These are phyloP conservation scores for Benincasa hispida DNA, from an alignment of 306 rosid species.

Conservation along the genomic window DNA sequence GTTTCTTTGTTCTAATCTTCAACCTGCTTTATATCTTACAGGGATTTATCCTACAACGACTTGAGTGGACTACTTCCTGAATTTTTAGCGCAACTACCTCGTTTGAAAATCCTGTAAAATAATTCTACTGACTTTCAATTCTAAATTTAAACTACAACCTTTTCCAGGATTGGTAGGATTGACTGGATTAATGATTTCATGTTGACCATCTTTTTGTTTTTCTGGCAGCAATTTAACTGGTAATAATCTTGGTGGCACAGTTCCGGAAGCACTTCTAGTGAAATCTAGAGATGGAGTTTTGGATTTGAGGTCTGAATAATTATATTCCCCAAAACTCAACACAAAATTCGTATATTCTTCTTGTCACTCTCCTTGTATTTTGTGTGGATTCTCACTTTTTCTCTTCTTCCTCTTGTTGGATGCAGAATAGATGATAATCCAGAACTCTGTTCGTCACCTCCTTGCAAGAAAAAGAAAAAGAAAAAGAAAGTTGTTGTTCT, in stretches of 20 bases:
- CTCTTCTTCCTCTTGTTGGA: background rate
- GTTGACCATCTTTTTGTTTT: background rate
- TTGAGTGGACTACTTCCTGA: conserved; percentile 23
- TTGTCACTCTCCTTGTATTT: background rate
- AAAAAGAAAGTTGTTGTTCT: background rate
- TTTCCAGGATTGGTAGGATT: background rate
- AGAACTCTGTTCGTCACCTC: background rate
- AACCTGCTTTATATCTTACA: background rate
- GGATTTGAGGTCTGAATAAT: background rate
- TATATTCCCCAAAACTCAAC: background rate
- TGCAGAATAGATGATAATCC: conserved; percentile 14
- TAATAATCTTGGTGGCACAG: background rate
- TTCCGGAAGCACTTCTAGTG: conserved; percentile 1
- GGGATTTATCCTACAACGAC: conserved; percentile 35
- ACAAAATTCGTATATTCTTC: background rate
- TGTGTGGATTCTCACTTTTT: background rate
- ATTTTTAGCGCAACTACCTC: conserved; percentile 10
- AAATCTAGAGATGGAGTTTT: background rate
- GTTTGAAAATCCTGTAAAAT: conserved; percentile 22
- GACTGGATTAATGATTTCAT: background rate
- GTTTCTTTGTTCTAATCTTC: background rate
- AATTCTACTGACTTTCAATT: background rate
- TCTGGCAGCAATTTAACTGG: background rate
- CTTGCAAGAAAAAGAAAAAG: conserved; percentile 5
- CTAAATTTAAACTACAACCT: background rate